phyloP scores from a whole-genome alignment of 441 rosid genomes.

The Populus hybrid region DNA sequence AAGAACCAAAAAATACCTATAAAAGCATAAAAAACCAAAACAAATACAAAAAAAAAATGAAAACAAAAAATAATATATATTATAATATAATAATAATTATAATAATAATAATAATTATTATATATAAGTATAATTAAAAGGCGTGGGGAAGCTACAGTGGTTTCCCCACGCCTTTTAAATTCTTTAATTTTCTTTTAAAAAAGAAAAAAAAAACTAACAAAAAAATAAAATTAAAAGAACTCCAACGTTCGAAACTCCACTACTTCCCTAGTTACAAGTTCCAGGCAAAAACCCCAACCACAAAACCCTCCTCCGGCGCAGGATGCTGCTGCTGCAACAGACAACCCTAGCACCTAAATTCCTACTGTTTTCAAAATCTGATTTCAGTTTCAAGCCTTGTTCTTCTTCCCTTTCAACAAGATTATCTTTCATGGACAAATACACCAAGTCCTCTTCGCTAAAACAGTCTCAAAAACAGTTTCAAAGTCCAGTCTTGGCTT shows the following conservation, averaged over 20 bases:
- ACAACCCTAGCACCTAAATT: not conserved
- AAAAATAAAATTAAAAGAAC: not conserved
- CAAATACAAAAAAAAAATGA: too few relatives aligned
- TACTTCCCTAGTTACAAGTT: not conserved
- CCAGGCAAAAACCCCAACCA: not conserved
- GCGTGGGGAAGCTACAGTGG: too few relatives aligned
- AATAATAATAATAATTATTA: too few relatives aligned
- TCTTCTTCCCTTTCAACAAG: not conserved
- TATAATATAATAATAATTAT: too few relatives aligned
- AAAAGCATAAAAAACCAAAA: too few relatives aligned
- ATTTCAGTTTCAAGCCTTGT: slow-evolving; percentile 9
- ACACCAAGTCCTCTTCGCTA: slow-evolving; percentile 7
- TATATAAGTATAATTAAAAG: too few relatives aligned
- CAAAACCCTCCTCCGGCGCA: not conserved
- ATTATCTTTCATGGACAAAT: slow-evolving; percentile 21
- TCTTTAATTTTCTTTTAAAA: too few relatives aligned
- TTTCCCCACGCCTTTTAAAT: too few relatives aligned
- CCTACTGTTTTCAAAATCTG: not conserved
- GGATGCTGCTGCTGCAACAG: slow-evolving; percentile 16
- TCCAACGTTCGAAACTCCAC: not conserved
- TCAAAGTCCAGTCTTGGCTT: slow-evolving; percentile 30
- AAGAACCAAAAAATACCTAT: too few relatives aligned
- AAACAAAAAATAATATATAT: too few relatives aligned
- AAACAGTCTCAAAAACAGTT: slow-evolving; percentile 7
- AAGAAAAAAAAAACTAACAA: too few relatives aligned